Evolutionary conservation across 1,284 basidiomycete species (phyloP), one percentile per base, ranked within the genome.

Genomic region (Mycena sp.): DNA sequence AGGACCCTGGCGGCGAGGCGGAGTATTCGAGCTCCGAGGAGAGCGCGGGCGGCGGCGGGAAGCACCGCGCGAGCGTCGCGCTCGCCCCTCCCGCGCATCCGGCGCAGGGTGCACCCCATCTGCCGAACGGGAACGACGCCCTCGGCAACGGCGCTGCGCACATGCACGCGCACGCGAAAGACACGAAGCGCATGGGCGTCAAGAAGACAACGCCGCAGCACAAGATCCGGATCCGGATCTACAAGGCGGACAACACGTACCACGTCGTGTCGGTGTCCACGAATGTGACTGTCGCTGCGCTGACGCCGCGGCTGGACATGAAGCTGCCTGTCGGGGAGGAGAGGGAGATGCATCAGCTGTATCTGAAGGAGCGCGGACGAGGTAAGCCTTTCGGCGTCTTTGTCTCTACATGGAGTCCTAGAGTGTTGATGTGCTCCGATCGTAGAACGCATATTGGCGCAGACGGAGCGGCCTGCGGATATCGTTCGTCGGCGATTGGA

Each of bases 401-500:
- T 56, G 9, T 48, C 30, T 50, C 49, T 45, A 37, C 52, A 40
- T 59, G 30, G 43, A 40, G 57, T 30, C 7, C 6, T 21, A 19
- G 44, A 21, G n/a, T 37, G 28, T 37, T 55, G 41, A 63, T 65
- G 11, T 63, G 1, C 10, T 12, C 41, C 11, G 4, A 45, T 61
- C 59, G 56, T 69, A 95, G 96, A 98, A 73, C 90, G 96, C 12
- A 82, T 94, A 41, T 80, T 98, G 58, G 88, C 88, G 6, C 85
- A 88, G 16, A 90, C 88, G 0, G 98, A 99, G 74, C 85, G 88
- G 60, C 97, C 97, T 0, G 89, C 95, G 0, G 86, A 90, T 53
- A 93, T 98, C 65, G 91, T 98, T 46, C 85, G 91, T 50, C 85
- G 94, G 49, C 85, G 96, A 51, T 81, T 99, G 54, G 87, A 94